phyloP scores from a whole-genome alignment of 176 grass and related monocot species.

The Aegilops sharonensis region DNA sequence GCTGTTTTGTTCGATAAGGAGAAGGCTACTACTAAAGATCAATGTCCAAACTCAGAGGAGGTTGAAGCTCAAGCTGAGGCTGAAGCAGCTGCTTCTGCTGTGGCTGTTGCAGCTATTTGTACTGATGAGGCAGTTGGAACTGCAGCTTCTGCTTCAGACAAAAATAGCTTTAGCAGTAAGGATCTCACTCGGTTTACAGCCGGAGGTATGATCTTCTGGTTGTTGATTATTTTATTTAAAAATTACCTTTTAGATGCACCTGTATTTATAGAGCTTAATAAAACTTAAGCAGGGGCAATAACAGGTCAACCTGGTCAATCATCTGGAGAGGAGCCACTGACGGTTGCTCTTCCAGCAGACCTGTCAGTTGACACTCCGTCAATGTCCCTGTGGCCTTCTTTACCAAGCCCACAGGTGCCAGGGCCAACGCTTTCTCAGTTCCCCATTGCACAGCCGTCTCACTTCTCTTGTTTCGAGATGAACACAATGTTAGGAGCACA shows the following conservation, averaged over 20 bases:
- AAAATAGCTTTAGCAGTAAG: slow-evolving; percentile 56
- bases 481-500: slow-evolving; percentile 68
- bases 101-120: slow-evolving; percentile 90
- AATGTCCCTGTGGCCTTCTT: slow-evolving; percentile 74
- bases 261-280: slow-evolving; percentile 30
- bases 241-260: slow-evolving; percentile 12
- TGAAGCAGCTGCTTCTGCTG: slow-evolving; percentile 94
- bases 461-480: slow-evolving; percentile 94
- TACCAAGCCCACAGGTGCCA: slow-evolving; percentile 75
- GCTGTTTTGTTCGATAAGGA: slow-evolving; percentile 54
- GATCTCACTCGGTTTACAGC: slow-evolving; percentile 52
- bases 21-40: slow-evolving; percentile 39
- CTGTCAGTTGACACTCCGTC: slow-evolving; percentile 86
- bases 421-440: slow-evolving; percentile 81
- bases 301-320: slow-evolving; percentile 56
- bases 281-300: slow-evolving; percentile 35
- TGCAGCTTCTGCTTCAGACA: slow-evolving; percentile 46
- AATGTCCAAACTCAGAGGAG: slow-evolving; percentile 49
- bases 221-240: slow-evolving; percentile 28
- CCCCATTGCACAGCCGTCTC: slow-evolving; percentile 65
- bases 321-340: slow-evolving; percentile 60
- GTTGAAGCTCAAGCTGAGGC: slow-evolving; percentile 64
- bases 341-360: slow-evolving; percentile 92
- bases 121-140: slow-evolving; percentile 69
- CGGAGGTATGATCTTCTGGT: slow-evolving; percentile 49